A percentile compares a stretch with the other conserved stretches of the same genome.
phyloP scores from a whole-genome alignment of 768 basidiomycete species.

The Sistotremastrum niveocremeum region DNA sequence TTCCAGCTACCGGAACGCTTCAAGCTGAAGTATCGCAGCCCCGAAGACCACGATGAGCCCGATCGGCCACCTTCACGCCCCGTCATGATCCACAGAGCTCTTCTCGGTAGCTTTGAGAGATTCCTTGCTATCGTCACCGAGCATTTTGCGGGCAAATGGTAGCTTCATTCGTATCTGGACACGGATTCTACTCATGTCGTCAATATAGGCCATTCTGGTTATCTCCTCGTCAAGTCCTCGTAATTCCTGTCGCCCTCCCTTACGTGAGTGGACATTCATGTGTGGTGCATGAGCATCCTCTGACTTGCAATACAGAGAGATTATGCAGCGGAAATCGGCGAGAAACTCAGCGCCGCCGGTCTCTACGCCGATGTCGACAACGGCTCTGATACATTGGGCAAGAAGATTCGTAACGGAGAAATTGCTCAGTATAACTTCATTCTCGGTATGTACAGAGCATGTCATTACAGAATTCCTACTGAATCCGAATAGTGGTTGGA shows the following conservation, averaged over 20 bases:
- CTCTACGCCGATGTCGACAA: conserved; percentile 90
- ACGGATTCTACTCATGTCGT: conserved; percentile 1
- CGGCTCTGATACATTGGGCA: conserved; percentile 80
- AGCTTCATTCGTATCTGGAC: conserved; percentile 13
- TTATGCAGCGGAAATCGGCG: conserved; percentile 73
- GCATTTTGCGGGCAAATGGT: conserved; percentile 97
- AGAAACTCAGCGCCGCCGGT: conserved; percentile 51
- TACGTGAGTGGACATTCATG: conserved; percentile 43
- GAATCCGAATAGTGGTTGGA: conserved; percentile 61
- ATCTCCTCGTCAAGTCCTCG: conserved; percentile 88
- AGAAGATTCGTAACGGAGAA: conserved; percentile 97
- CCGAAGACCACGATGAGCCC: conserved; percentile 50
- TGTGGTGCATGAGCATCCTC: not conserved
- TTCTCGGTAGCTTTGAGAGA: conserved; percentile 84
- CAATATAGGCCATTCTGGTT: conserved; percentile 87
- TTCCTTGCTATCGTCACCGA: conserved; percentile 97
- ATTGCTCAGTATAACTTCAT: conserved; percentile 98
- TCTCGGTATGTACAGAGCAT: conserved; percentile 47
- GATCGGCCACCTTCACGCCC: conserved; percentile 55
- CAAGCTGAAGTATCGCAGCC: conserved; percentile 81
- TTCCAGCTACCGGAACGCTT: conserved; percentile 97
- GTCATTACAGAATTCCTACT: not conserved
- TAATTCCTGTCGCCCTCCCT: conserved; percentile 84
- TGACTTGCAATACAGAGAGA: conserved; percentile 46
- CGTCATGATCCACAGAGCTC: conserved; percentile 97